Conservation (phyloP, 1,284 basidiomycete species). For the Amylostereum chailletii region DNA sequence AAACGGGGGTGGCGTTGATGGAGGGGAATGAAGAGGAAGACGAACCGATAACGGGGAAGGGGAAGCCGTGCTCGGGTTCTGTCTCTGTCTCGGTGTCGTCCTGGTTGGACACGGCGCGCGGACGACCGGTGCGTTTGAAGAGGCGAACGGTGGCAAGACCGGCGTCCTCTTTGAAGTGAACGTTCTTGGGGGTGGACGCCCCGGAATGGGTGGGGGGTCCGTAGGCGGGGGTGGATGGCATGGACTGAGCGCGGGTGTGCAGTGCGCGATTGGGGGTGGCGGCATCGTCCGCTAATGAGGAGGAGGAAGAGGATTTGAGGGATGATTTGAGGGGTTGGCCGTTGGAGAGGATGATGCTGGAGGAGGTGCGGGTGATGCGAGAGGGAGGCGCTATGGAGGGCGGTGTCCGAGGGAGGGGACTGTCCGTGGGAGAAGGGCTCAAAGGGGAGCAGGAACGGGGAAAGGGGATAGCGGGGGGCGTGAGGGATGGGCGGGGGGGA, state of each 20-base stretch:
- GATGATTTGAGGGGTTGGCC: slow-evolving; percentile 88
- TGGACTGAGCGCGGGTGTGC: slow-evolving; percentile 46
- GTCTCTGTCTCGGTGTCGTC: slow-evolving; percentile 38
- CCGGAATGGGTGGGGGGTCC: background rate
- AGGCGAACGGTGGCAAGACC: slow-evolving; percentile 77
- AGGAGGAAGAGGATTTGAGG: slow-evolving; percentile 64
- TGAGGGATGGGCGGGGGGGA: slow-evolving; percentile 17
- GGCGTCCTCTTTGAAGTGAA: slow-evolving; percentile 76
- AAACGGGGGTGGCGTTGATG: background rate
- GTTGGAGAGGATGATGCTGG: slow-evolving; percentile 59
- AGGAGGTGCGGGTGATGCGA: slow-evolving; percentile 16
- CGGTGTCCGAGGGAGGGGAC: slow-evolving; percentile 11
- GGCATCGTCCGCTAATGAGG: slow-evolving; percentile 27
- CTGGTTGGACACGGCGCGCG: slow-evolving; percentile 53
- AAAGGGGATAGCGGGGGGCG: slow-evolving; percentile 14
- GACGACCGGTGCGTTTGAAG: slow-evolving; percentile 77
- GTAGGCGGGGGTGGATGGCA: slow-evolving; percentile 62
- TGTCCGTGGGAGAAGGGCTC: slow-evolving; percentile 8
- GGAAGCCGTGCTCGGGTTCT: slow-evolving; percentile 40
- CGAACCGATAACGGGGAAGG: slow-evolving; percentile 23
- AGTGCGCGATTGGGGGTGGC: slow-evolving; percentile 23
- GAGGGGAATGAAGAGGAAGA: background rate
- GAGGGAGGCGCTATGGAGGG: slow-evolving; percentile 10
- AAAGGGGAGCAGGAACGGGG: slow-evolving; percentile 17
- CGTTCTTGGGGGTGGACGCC: slow-evolving; percentile 54